Conservation (phyloP, 148 eudicot genomes). For the Cornus florida region DNA sequence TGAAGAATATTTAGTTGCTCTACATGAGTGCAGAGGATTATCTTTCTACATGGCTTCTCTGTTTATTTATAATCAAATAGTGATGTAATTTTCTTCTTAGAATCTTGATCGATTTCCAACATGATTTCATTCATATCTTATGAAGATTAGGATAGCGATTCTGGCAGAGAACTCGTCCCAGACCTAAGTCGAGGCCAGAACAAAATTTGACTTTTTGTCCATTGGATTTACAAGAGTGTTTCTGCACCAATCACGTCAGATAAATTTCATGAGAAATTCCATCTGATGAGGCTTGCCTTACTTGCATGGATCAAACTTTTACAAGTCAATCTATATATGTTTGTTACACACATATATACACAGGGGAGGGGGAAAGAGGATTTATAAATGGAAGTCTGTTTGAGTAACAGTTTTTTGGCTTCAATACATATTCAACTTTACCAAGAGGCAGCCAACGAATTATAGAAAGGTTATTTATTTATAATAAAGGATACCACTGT, state of each 20-base stretch:
- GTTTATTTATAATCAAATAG: too few species aligned
- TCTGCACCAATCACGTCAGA: neutral
- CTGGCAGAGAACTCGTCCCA: neutral
- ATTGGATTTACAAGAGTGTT: neutral
- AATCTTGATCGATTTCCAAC: neutral
- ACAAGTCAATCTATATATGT: neutral
- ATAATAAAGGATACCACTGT: neutral
- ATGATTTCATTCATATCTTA: neutral
- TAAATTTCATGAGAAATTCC: neutral
- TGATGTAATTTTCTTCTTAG: too few species aligned
- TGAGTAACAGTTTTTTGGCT: neutral
- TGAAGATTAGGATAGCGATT: neutral
- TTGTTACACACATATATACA: too few species aligned
- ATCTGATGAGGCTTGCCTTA: too few species aligned
- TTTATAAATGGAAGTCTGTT: too few species aligned
- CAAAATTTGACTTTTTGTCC: neutral
- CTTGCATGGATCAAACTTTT: too few species aligned
- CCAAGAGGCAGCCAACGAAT: neutral
- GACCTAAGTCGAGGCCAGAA: neutral
- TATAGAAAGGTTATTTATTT: neutral
- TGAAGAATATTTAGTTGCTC: neutral
- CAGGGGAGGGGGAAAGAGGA: neutral
- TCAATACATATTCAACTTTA: neutral
- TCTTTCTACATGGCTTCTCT: neutral
- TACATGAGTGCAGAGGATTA: neutral